Base-by-base conservation (phyloP, 169 alveolate species). In the Eimeria mitis region DNA sequence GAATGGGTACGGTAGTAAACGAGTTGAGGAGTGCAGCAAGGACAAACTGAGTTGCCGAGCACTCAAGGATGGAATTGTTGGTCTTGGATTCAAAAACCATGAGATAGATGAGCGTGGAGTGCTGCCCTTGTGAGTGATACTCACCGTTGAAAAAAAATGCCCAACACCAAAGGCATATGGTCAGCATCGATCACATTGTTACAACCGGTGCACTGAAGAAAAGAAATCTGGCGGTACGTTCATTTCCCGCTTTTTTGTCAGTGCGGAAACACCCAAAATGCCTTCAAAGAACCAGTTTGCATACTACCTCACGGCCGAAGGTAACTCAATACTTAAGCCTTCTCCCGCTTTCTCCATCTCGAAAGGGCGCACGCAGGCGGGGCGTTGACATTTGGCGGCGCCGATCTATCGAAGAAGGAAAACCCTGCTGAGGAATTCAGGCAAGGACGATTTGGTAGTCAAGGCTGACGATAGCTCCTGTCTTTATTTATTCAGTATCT, bases 21-120 rank as follows among this genome's bases (percentile, higher is more conserved):
- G 56, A 83, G 56, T 13, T 56, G 44, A 19, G 59, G 42, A 54
- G 52, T 6, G 37, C 56, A 4, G 11, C 31, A 2, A 0, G 23
- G 21, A 40, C 21, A 47, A 52, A 16, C 95, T 75, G 65, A 40
- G 91, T n/a, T 47, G n/a, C 54, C 47, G 56, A 11, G 23, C 52
- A 4, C 42, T n/a, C 13, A 13, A 95, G 97, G 97, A 95, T 61
- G 97, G 97, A 79, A 95, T 95, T 0, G 97, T 95, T 42, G 97
- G 97, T 25, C 95, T 95, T 23, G 97, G 97, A 37, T 95, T 95
- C 95, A 89, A 76, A 44, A 95, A 95, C 92, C 92, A 70, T 59
- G 97, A 95, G 89, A 95, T 95, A 37, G 75, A 59, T 54, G 37
- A 79, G 61, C 88, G 97, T 6, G 97, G 97, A 25, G 95, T 90